Evolutionary conservation across 75 land plant species (phyloP).

Genomic region (Sequoiadendron giganteum): DNA sequence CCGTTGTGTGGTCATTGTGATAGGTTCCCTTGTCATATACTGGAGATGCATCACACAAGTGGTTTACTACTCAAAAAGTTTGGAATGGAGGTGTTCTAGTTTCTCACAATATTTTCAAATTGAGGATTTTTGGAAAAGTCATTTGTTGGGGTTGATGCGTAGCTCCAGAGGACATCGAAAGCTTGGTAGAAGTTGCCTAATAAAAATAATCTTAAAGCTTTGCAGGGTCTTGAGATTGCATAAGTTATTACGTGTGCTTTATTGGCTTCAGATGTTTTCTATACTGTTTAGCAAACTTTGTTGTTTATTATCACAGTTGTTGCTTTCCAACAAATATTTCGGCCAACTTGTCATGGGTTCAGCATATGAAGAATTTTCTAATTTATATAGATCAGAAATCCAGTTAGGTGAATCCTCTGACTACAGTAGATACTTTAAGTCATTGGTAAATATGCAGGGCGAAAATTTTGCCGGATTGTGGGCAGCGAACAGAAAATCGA

Average conservation of each 20-base stretch:
- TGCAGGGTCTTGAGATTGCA: no score
- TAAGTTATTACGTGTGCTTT: no score
- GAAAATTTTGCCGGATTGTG: not conserved
- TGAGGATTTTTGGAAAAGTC: no score
- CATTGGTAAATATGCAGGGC: not conserved
- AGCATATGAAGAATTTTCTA: not conserved
- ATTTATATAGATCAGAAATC: not conserved
- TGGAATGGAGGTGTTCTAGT: not conserved
- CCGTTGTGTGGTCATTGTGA: no score
- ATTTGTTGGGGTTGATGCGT: no score
- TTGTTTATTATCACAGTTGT: not conserved
- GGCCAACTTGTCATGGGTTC: not conserved
- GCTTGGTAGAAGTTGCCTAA: no score
- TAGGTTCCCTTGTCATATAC: no score
- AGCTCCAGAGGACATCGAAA: no score
- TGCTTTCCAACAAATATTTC: not conserved
- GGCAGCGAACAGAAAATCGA: not conserved
- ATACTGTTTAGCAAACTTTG: not conserved
- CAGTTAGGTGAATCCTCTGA: not conserved
- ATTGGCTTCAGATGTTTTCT: no score
- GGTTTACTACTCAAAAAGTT: not conserved
- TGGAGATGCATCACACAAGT: not conserved
- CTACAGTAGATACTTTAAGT: not conserved
- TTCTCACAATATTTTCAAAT: no score
- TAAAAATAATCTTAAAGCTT: no score